Conservation (phyloP, 148 eudicot species). For the Fagopyrum esculentum region DNA sequence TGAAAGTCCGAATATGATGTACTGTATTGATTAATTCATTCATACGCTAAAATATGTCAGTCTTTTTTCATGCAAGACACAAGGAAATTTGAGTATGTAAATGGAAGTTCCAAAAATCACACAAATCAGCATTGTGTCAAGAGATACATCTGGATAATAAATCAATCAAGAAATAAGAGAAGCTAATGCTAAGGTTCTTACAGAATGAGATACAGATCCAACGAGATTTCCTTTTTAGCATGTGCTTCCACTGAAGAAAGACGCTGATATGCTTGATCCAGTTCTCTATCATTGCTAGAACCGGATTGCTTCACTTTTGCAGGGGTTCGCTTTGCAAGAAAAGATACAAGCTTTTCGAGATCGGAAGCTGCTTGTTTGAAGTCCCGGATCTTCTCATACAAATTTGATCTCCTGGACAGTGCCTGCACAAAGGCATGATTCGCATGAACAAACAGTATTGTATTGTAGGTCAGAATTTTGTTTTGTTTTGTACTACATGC, state of each 20-base stretch:
- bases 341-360: slow-evolving; percentile 47
- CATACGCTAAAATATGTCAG: not conserved
- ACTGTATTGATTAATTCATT: not conserved
- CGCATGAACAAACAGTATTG: not conserved
- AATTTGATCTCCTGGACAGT: slow-evolving; percentile 74
- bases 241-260: slow-evolving; percentile 58
- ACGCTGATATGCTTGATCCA: slow-evolving; percentile 49
- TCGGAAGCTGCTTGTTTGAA: slow-evolving; percentile 67
- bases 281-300: slow-evolving; percentile 47
- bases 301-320: slow-evolving; percentile 39
- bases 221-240: slow-evolving; percentile 46
- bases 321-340: slow-evolving; percentile 50
- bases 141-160: slow-evolving; percentile 1
- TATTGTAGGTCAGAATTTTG: not conserved
- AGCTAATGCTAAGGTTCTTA: slow-evolving; percentile 31
- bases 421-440: slow-evolving; percentile 37
- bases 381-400: slow-evolving; percentile 81
- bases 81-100: not conserved
- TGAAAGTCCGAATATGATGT: not conserved
- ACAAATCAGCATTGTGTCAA: not conserved
- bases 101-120: not conserved
- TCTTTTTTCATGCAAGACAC: not conserved
- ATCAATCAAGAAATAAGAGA: slow-evolving; percentile 9
- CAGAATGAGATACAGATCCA: slow-evolving; percentile 79
- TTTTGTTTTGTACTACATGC: not conserved